phyloP scores from a whole-genome alignment of 2,329 filamentous ascomycete genomes.

The Tolypocladium nubicola region DNA sequence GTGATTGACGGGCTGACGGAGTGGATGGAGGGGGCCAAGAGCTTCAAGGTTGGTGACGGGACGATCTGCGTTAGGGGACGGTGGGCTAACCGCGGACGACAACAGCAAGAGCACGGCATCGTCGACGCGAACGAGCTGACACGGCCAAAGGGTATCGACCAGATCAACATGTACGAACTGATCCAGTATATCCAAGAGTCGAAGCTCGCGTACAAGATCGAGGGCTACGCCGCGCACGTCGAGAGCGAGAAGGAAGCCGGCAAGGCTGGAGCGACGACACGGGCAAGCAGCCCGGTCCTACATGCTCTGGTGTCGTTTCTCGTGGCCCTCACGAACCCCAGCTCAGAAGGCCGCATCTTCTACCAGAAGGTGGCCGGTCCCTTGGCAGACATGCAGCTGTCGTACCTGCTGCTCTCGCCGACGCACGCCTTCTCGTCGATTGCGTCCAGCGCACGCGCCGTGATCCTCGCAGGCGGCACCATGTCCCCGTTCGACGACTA shows the following conservation, averaged over 20 bases:
- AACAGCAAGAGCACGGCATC: conserved; percentile 46
- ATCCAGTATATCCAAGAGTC: conserved; percentile 83
- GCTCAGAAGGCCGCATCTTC: conserved; percentile 57
- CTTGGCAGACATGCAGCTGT: conserved; percentile 47
- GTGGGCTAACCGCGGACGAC: too few relatives aligned
- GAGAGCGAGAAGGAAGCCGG: conserved; percentile 33
- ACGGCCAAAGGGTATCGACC: conserved; percentile 77
- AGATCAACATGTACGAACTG: conserved; percentile 88
- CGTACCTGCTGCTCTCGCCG: conserved; percentile 83
- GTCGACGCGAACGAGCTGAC: conserved; percentile 65
- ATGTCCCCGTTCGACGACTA: conserved; percentile 98
- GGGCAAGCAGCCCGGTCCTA: conserved; percentile 35
- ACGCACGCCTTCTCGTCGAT: conserved; percentile 86
- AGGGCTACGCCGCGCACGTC: conserved; percentile 66
- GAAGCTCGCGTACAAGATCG: conserved; percentile 87
- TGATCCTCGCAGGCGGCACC: conserved; percentile 87
- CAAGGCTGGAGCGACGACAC: conserved; percentile 8
- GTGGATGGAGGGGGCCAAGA: conserved; percentile 50
- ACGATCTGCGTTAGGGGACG: too few relatives aligned
- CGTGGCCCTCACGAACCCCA: conserved; percentile 75
- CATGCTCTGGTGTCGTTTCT: conserved; percentile 55
- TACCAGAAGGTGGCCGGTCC: conserved; percentile 36
- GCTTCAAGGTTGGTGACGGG: conserved; percentile 25
- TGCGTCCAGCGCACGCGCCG: conserved; percentile 71
- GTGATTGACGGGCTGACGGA: conserved; percentile 68